Conservation (phyloP, 2,329 filamentous ascomycete species). For the Aphanocladium album region DNA sequence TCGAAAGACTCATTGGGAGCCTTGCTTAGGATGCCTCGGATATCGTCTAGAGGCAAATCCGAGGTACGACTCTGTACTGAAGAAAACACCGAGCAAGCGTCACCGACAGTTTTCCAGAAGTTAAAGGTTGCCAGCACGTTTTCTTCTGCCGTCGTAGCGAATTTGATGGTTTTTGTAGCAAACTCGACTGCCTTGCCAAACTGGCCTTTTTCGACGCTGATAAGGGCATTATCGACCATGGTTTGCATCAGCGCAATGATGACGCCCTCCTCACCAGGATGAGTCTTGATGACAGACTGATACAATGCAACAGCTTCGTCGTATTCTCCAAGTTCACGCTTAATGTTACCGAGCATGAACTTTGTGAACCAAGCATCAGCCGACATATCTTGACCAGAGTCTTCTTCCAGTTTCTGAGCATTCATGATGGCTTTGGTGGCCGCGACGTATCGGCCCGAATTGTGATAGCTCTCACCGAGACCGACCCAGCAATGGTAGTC, state of each 20-base stretch:
- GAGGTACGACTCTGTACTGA: slow-evolving; percentile 64
- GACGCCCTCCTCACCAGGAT: slow-evolving; percentile 76
- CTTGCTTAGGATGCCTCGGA: slow-evolving; percentile 55
- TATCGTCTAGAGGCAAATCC: slow-evolving; percentile 55
- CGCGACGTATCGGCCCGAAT: slow-evolving; percentile 88
- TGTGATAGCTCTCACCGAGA: slow-evolving; percentile 94
- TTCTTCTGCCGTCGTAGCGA: slow-evolving; percentile 58
- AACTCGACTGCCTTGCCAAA: slow-evolving; percentile 78
- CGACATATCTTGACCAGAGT: slow-evolving; percentile 41
- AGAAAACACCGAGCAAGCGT: slow-evolving; percentile 81
- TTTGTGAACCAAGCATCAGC: slow-evolving; percentile 89
- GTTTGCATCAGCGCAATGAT: slow-evolving; percentile 84
- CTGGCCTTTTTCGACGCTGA: slow-evolving; percentile 72
- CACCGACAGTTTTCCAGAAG: slow-evolving; percentile 87
- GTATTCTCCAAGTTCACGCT: slow-evolving; percentile 84
- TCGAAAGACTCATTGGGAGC: slow-evolving; percentile 53
- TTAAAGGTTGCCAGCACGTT: slow-evolving; percentile 74
- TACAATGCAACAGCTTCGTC: slow-evolving; percentile 78
- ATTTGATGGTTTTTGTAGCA: slow-evolving; percentile 62
- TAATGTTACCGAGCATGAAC: slow-evolving; percentile 95
- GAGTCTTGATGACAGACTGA: slow-evolving; percentile 61
- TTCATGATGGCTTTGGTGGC: slow-evolving; percentile 86
- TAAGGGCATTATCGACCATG: slow-evolving; percentile 73
- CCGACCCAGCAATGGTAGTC: slow-evolving; percentile 97
- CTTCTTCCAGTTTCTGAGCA: slow-evolving; percentile 69